Base-by-base conservation (phyloP, 495 filamentous ascomycete genomes). In the Neurospora africana region DNA sequence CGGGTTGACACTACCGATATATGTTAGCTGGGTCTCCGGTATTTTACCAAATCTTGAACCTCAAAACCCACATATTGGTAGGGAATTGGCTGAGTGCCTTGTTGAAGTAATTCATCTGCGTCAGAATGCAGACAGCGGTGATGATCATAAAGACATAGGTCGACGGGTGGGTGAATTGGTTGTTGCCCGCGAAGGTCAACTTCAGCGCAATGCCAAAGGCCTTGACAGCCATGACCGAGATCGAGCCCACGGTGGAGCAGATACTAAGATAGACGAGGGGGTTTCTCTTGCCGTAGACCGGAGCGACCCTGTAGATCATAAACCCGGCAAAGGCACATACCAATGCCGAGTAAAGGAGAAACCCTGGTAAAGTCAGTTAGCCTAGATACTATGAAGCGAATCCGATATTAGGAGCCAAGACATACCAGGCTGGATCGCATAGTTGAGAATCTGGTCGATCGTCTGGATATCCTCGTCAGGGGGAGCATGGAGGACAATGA, bases 81-180 rank as follows among this genome's bases (percentile, higher is more conserved):
- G 93, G 93, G 83, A 98, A 99, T 78, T 97, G 93, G 82, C 92
- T 97, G 75, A 99, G 85, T 37, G 95, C 95, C 82, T 99, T 99
- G 85, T 99, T 99, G 81, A 99, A 97, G 81, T 98, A 99, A 82
- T 98, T 98, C 96, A 99, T 97, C 83, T 99, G 95, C 23, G 93
- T 97, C 69, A 98, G 81, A 79, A 98, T 98, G 83, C 95, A 98
- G 73, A 97, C 93, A 4, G 84, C 87, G 0, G 93, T 94, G 44
- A 98, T 90, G 76, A 99, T 98, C 77, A 92, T 89, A 78, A 99
- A 99, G 67, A 98, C 94, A 78, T 98, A 99, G 68, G 95, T 99
- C 67, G 93, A 96, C 0, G 95, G 91, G 76, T 96, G 91, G 4
- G 87, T 89, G 78, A 99, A 97, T 80, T 99, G 95, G 83, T 99